A percentile compares a stretch with the other conserved stretches of the same genome.
Evolutionary conservation across 1,284 basidiomycete genomes (phyloP).

Genomic region (Marasmius tenuissimus): DNA sequence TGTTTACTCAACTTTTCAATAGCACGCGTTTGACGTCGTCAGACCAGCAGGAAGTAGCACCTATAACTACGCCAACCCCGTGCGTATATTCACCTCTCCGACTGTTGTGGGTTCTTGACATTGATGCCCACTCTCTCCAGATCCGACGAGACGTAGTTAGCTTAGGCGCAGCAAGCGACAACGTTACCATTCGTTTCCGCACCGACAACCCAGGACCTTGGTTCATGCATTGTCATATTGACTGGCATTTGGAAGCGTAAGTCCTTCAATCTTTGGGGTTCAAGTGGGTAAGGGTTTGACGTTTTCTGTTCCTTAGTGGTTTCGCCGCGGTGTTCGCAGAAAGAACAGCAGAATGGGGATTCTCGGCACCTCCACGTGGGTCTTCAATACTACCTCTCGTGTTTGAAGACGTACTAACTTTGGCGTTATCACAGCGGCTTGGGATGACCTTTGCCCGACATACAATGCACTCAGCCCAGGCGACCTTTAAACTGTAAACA

Average conservation of each 20-base stretch:
- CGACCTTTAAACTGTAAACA: too few species aligned
- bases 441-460: constrained; percentile 25
- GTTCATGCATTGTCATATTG: constrained; percentile 49
- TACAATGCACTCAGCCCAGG: constrained; percentile 9
- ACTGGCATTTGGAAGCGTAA: constrained; percentile 45
- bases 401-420: background rate
- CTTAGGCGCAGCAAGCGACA: constrained; percentile 25
- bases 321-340: constrained; percentile 41
- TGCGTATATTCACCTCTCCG: constrained; percentile 27
- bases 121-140: background rate
- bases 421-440: constrained; percentile 17
- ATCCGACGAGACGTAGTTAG: constrained; percentile 30
- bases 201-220: constrained; percentile 40
- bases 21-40: constrained; percentile 36
- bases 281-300: background rate
- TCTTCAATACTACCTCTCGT: constrained; percentile 6
- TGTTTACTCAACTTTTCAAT: background rate
- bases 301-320: constrained; percentile 23
- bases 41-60: constrained; percentile 23
- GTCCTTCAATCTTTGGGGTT: constrained; percentile 5
- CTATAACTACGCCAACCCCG: constrained; percentile 41
- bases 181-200: constrained; percentile 31
- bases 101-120: constrained; percentile 8
- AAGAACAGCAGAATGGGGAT: constrained; percentile 20
- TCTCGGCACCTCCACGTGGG: constrained; percentile 17